Evolutionary conservation across 139 green algal species (phyloP).

Genomic region (Limnomonas spitsbergensis): DNA sequence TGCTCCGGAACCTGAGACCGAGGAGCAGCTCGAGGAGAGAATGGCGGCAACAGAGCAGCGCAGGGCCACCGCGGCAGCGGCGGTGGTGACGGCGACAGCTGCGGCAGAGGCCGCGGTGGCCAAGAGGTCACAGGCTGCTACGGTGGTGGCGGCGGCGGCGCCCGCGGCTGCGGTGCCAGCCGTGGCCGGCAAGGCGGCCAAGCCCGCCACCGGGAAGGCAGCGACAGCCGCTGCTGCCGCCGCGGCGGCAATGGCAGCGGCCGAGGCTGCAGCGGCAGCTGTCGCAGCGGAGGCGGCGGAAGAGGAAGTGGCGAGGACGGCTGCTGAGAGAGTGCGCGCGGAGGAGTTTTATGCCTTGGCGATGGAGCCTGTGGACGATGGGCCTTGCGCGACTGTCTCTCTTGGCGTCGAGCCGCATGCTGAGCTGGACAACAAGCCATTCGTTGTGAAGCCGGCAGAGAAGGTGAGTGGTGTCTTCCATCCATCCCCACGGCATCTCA

Average conservation of each 20-base stretch:
- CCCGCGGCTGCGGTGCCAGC: not conserved
- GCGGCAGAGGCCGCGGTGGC: not conserved
- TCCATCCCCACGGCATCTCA: too few relatives aligned
- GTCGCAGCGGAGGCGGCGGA: not conserved
- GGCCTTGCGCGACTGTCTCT: not conserved
- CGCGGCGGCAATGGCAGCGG: too few relatives aligned
- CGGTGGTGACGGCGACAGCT: not conserved
- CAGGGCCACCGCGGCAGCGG: not conserved
- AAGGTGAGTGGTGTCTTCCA: too few relatives aligned
- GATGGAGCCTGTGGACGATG: too few relatives aligned
- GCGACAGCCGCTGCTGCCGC: too few relatives aligned
- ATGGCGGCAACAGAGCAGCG: too few relatives aligned
- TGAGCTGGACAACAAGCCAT: slow-evolving; percentile 4
- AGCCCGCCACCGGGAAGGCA: not conserved
- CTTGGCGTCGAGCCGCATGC: not conserved
- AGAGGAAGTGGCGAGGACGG: not conserved
- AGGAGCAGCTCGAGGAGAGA: not conserved
- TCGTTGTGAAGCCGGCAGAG: slow-evolving; percentile 19
- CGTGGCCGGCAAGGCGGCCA: not conserved
- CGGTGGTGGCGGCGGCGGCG: not conserved
- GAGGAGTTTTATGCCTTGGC: not conserved
- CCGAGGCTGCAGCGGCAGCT: not conserved
- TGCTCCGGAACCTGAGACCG: not conserved
- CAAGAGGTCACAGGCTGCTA: not conserved
- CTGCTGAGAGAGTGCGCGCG: not conserved